phyloP scores from a whole-genome alignment of 2,329 filamentous ascomycete genomes.

The Epichloe bromicola region DNA sequence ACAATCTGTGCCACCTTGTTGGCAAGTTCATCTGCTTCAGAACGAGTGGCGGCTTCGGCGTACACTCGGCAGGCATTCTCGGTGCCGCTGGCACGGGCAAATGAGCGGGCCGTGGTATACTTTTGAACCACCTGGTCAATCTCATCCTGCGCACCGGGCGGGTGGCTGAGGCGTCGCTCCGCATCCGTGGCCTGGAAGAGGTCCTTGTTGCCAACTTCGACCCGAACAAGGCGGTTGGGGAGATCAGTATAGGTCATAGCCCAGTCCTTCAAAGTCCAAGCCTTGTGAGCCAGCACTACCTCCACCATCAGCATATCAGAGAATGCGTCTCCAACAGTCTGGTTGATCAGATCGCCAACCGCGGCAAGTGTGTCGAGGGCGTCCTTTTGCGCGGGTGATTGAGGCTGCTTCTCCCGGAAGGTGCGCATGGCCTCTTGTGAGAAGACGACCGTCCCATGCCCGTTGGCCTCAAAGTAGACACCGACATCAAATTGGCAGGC shows the following conservation, averaged over 20 bases:
- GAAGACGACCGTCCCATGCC: slow-evolving; percentile 93
- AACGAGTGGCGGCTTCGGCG: slow-evolving; percentile 79
- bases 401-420: slow-evolving; percentile 68
- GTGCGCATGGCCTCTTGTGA: slow-evolving; percentile 67
- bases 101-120: slow-evolving; percentile 78
- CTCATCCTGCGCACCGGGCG: slow-evolving; percentile 64
- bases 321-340: slow-evolving; percentile 91
- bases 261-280: slow-evolving; percentile 85
- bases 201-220: slow-evolving; percentile 78
- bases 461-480: slow-evolving; percentile 97
- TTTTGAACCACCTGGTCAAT: slow-evolving; percentile 84
- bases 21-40: slow-evolving; percentile 83
- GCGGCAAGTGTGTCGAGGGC: slow-evolving; percentile 76
- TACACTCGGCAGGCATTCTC: slow-evolving; percentile 96
- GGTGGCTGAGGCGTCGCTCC: slow-evolving; percentile 73
- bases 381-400: slow-evolving; percentile 84
- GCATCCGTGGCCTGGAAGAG: slow-evolving; percentile 87
- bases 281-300: slow-evolving; percentile 89
- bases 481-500: slow-evolving; percentile 89
- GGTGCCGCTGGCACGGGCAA: slow-evolving; percentile 85
- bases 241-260: slow-evolving; percentile 84
- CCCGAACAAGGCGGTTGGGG: slow-evolving; percentile 86
- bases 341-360: slow-evolving; percentile 87
- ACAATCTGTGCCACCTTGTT: slow-evolving; percentile 69
- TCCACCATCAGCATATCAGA: slow-evolving; percentile 95